These are phyloP conservation scores for Melanogaster broomeanus DNA, from an alignment of 768 basidiomycete species.

Conservation along the genomic window DNA sequence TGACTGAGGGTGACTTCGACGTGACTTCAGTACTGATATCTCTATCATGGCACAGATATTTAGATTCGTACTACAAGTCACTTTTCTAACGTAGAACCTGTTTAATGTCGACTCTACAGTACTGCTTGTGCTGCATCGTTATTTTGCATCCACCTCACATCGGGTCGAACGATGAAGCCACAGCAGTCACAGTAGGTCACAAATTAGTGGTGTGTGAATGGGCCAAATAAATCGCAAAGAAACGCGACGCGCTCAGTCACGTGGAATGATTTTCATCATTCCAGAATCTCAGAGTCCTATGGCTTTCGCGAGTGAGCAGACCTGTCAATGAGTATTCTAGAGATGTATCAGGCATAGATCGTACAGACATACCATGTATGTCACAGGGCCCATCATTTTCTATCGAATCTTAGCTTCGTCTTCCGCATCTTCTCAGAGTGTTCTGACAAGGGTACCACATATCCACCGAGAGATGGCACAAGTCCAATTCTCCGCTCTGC, in stretches of 20 bases:
- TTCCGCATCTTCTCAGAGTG: conserved; percentile 42
- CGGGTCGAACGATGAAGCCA: too few species aligned
- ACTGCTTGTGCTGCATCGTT: too few species aligned
- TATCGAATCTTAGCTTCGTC: conserved; percentile 30
- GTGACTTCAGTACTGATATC: too few species aligned
- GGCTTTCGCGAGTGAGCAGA: background rate
- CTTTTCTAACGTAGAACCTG: too few species aligned
- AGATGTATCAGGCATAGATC: conserved; percentile 1
- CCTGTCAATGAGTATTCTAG: conserved; percentile 13
- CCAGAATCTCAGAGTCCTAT: too few species aligned
- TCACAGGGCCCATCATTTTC: conserved; percentile 8
- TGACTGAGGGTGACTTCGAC: too few species aligned
- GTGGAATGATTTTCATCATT: conserved; percentile 19
- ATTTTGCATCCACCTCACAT: too few species aligned
- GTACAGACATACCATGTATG: conserved; percentile 22
- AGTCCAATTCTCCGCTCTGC: conserved; percentile 30
- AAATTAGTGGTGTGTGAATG: too few species aligned
- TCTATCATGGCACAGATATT: too few species aligned
- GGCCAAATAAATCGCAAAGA: conserved; percentile 24
- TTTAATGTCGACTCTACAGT: too few species aligned
- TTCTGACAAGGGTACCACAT: conserved; percentile 43
- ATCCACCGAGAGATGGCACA: conserved; percentile 35
- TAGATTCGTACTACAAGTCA: too few species aligned
- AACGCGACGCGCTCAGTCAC: conserved; percentile 22
- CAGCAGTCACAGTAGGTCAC: too few species aligned